phyloP scores from a whole-genome alignment of 352 stramenopile species.

The Globisporangium spiculum region DNA sequence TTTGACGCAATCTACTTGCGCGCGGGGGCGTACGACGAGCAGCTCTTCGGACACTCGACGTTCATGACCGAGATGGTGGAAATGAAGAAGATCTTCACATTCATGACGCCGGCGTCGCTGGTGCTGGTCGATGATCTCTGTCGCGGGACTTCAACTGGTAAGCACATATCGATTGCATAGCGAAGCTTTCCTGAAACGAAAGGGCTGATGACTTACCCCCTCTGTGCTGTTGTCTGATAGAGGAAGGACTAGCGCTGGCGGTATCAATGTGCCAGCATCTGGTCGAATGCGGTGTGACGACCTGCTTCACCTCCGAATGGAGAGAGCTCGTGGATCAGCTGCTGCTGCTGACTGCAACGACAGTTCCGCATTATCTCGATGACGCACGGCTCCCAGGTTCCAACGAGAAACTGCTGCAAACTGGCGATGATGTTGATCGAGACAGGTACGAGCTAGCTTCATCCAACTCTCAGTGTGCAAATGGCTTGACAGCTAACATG shows the following conservation, averaged over 20 bases:
- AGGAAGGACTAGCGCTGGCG: slow-evolving; percentile 32
- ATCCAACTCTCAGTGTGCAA: neutral
- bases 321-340: slow-evolving; percentile 22
- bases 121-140: slow-evolving; percentile 57
- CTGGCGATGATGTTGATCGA: neutral
- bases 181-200: no score
- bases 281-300: slow-evolving; percentile 22
- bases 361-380: neutral
- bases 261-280: slow-evolving; percentile 32
- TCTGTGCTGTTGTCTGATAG: slow-evolving; percentile 11
- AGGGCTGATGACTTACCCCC: neutral
- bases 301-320: slow-evolving; percentile 35
- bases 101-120: slow-evolving; percentile 31
- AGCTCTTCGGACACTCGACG: slow-evolving; percentile 44
- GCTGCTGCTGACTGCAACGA: neutral
- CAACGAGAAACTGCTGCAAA: neutral
- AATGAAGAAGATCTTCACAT: slow-evolving; percentile 34
- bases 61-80: slow-evolving; percentile 60
- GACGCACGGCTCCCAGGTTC: neutral
- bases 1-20: slow-evolving; percentile 47
- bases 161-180: neutral
- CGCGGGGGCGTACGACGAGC: slow-evolving; percentile 40
- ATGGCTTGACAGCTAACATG: neutral
- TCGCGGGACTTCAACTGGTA: slow-evolving; percentile 38
- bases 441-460: slow-evolving; percentile 1